Evolutionary conservation across 2,329 filamentous ascomycete genomes (phyloP).

Genomic region (Nemania sp.): DNA sequence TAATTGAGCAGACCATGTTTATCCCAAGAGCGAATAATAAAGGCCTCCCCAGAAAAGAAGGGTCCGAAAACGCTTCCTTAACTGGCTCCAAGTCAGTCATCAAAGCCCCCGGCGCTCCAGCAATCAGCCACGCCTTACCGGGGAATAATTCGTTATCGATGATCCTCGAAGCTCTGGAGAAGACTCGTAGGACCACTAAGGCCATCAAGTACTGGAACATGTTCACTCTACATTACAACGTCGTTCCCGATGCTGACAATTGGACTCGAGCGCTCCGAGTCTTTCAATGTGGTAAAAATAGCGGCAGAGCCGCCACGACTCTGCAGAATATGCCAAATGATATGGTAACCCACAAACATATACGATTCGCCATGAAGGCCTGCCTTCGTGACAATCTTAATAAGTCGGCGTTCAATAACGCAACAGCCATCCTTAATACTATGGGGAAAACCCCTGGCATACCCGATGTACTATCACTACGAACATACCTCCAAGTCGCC

Average conservation of each 20-base stretch:
- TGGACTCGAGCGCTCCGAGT: slow-evolving; percentile 76
- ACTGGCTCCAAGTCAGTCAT: slow-evolving; percentile 11
- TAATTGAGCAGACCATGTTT: slow-evolving; percentile 86
- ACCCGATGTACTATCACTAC: slow-evolving; percentile 65
- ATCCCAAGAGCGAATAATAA: slow-evolving; percentile 67
- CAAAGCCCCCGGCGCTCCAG: slow-evolving; percentile 41
- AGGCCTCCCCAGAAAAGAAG: slow-evolving; percentile 43
- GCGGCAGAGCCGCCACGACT: slow-evolving; percentile 69
- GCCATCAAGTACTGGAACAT: slow-evolving; percentile 83
- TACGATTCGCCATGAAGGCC: slow-evolving; percentile 78
- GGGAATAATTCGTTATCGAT: slow-evolving; percentile 74
- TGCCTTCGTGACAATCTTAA: slow-evolving; percentile 85
- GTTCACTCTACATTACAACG: slow-evolving; percentile 69
- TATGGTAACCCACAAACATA: slow-evolving; percentile 64
- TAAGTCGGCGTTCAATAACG: slow-evolving; percentile 72
- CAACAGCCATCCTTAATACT: slow-evolving; percentile 71
- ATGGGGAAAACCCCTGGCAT: slow-evolving; percentile 64
- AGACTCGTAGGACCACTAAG: slow-evolving; percentile 69
- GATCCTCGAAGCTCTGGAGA: slow-evolving; percentile 72
- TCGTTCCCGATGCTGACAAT: slow-evolving; percentile 79
- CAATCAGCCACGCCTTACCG: slow-evolving; percentile 56
- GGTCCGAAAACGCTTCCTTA: slow-evolving; percentile 1
- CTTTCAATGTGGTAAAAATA: slow-evolving; percentile 74
- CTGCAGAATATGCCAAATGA: slow-evolving; percentile 65
- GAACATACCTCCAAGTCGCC: slow-evolving; percentile 68